These are phyloP conservation scores for Mycena amicta DNA, from an alignment of 768 basidiomycete genomes.

Conservation along the genomic window DNA sequence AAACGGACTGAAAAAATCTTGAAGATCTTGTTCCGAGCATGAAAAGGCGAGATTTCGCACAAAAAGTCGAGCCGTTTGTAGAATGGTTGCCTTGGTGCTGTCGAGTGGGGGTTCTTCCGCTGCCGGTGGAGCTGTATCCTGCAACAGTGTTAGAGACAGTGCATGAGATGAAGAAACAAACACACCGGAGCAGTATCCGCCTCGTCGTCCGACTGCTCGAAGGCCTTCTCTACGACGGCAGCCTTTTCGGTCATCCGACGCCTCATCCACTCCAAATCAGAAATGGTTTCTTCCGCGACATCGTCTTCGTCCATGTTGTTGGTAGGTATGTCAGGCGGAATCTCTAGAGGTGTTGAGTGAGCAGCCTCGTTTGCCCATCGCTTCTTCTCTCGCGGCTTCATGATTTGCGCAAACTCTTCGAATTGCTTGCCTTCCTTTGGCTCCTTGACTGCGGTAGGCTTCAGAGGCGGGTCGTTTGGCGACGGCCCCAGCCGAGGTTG, in stretches of 20 bases:
- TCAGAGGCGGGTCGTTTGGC: slow-evolving; percentile 23
- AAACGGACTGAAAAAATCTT: slow-evolving; percentile 62
- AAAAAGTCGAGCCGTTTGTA: slow-evolving; percentile 80
- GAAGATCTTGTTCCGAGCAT: slow-evolving; percentile 73
- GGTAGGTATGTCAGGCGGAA: slow-evolving; percentile 15
- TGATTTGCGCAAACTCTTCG: slow-evolving; percentile 73
- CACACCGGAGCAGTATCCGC: slow-evolving; percentile 19
- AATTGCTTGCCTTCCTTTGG: slow-evolving; percentile 42
- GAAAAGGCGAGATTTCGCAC: slow-evolving; percentile 94
- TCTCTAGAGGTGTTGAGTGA: slow-evolving; percentile 3
- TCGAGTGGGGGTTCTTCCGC: slow-evolving; percentile 35
- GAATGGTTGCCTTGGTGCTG: slow-evolving; percentile 54
- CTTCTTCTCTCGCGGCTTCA: slow-evolving; percentile 63
- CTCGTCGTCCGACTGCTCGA: slow-evolving; percentile 67
- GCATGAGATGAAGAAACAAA: too few species aligned
- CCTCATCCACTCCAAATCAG: slow-evolving; percentile 79
- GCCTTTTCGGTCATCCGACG: slow-evolving; percentile 57
- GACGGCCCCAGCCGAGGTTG: slow-evolving; percentile 52
- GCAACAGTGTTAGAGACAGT: too few species aligned
- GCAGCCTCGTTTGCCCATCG: slow-evolving; percentile 60
- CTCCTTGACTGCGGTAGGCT: slow-evolving; percentile 30
- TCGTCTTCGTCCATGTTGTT: slow-evolving; percentile 24
- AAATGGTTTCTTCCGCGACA: slow-evolving; percentile 39
- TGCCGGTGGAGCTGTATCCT: slow-evolving; percentile 5
- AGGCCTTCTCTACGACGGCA: slow-evolving; percentile 48